These are phyloP conservation scores for Penicillium bialowiezense DNA, from an alignment of 495 filamentous ascomycete genomes.

Conservation along the genomic window DNA sequence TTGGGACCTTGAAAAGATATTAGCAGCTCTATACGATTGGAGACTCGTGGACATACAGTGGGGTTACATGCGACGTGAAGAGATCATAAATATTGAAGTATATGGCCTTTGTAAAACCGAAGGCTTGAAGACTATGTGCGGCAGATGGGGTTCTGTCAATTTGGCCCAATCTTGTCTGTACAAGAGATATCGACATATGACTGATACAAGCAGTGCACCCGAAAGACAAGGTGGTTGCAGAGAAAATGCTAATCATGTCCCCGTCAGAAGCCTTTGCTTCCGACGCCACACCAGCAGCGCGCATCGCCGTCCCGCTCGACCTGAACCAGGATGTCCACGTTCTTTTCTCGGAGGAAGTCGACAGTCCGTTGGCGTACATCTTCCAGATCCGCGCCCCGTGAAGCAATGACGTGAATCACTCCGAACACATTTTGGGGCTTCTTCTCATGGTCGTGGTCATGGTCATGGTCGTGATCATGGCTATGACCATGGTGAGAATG, in stretches of 20 bases:
- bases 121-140: conserved; percentile 1
- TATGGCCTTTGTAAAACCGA: neutral
- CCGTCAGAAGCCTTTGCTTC: conserved; percentile 27
- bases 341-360: conserved; percentile 53
- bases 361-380: conserved; percentile 69
- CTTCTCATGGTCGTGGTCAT: conserved; percentile 24
- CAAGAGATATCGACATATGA: conserved; percentile 3
- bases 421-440: conserved; percentile 59
- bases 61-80: conserved; percentile 3
- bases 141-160: conserved; percentile 3
- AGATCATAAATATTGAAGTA: neutral
- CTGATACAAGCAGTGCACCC: neutral
- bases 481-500: conserved; percentile 10
- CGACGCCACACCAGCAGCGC: conserved; percentile 74
- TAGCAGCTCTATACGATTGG: too few relatives aligned
- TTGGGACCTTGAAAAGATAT: too few relatives aligned
- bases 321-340: conserved; percentile 72
- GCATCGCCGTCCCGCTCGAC: conserved; percentile 72
- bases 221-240: neutral
- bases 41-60: too few relatives aligned
- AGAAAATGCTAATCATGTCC: neutral
- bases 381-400: conserved; percentile 66
- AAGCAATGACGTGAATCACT: conserved; percentile 78
- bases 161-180: conserved; percentile 8
- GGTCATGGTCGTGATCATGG: conserved; percentile 19